Percentiles rank a stretch among this genome's conserved stretches.
Conservation (phyloP, 352 stramenopile genomes). For the Phytophthora pisi region DNA sequence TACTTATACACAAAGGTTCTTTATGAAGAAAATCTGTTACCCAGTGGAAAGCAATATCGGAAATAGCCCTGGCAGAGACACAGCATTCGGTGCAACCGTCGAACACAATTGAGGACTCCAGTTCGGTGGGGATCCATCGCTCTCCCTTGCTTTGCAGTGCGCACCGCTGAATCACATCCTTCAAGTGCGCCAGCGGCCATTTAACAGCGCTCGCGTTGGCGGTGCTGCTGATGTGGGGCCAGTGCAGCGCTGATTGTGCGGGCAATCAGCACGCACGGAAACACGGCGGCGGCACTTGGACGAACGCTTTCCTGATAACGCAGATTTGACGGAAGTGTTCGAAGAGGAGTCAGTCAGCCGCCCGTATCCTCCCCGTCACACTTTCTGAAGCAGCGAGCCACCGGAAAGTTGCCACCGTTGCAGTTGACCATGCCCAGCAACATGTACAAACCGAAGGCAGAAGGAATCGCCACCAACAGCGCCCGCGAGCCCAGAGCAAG, state of each 20-base stretch:
- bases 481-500: background rate
- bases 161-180: slow-evolving; percentile 15
- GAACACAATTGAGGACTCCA: no score
- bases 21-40: no score
- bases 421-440: slow-evolving; percentile 5
- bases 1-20: no score
- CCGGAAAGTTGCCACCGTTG: slow-evolving; percentile 12
- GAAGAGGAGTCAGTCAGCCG: slow-evolving; percentile 1
- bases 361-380: slow-evolving; percentile 20
- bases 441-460: background rate
- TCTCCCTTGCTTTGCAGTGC: slow-evolving; percentile 5
- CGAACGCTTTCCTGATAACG: slow-evolving; percentile 17
- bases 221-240: slow-evolving; percentile 15
- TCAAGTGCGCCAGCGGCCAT: slow-evolving; percentile 13
- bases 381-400: slow-evolving; percentile 28
- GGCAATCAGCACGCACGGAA: slow-evolving; percentile 22
- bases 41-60: no score
- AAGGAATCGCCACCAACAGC: background rate
- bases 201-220: slow-evolving; percentile 18
- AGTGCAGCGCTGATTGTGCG: slow-evolving; percentile 28
- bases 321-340: slow-evolving; percentile 9
- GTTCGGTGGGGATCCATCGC: background rate
- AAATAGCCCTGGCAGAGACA: no score
- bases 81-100: no score
- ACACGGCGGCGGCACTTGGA: slow-evolving; percentile 10